A percentile compares a stretch with the other conserved stretches of the same genome.
These are phyloP conservation scores for Rosa persica DNA, from an alignment of 306 rosid genomes.

Conservation along the genomic window DNA sequence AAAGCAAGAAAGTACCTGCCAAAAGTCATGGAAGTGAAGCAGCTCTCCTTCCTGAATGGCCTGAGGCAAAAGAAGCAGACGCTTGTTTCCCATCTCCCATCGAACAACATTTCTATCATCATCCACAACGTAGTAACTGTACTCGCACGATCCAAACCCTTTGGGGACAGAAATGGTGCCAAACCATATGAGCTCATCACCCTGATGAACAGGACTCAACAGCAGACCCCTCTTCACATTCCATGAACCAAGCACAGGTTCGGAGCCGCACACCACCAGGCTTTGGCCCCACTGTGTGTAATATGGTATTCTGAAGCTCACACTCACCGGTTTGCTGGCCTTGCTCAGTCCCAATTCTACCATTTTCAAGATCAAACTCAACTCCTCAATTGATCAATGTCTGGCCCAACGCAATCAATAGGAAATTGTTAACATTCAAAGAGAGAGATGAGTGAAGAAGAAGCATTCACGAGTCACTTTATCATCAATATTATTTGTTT, in stretches of 20 bases:
- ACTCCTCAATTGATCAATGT: too few relatives aligned
- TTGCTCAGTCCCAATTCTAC: constrained; percentile 57
- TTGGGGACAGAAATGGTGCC: constrained; percentile 68
- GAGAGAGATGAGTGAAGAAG: neutral
- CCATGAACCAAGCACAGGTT: constrained; percentile 78
- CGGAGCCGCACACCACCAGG: constrained; percentile 85
- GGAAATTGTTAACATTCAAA: neutral
- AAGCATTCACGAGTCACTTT: neutral
- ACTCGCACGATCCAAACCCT: constrained; percentile 59
- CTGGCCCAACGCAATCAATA: neutral
- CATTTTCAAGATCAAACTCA: constrained; percentile 34
- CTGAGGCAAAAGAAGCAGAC: constrained; percentile 52
- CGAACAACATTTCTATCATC: constrained; percentile 61
- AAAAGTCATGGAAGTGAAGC: constrained; percentile 79
- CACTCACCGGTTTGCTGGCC: constrained; percentile 49
- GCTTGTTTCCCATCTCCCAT: constrained; percentile 80
- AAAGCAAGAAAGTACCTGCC: constrained; percentile 60
- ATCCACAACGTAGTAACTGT: constrained; percentile 82
- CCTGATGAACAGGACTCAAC: constrained; percentile 66
- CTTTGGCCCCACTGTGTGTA: constrained; percentile 88
- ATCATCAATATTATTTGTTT: neutral
- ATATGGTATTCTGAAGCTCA: constrained; percentile 80
- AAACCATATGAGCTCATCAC: constrained; percentile 72
- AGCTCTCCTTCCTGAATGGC: constrained; percentile 62
- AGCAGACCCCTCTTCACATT: constrained; percentile 80